These are phyloP conservation scores for Coelastrella sp. DNA, from an alignment of 139 green algal species.

Conservation along the genomic window DNA sequence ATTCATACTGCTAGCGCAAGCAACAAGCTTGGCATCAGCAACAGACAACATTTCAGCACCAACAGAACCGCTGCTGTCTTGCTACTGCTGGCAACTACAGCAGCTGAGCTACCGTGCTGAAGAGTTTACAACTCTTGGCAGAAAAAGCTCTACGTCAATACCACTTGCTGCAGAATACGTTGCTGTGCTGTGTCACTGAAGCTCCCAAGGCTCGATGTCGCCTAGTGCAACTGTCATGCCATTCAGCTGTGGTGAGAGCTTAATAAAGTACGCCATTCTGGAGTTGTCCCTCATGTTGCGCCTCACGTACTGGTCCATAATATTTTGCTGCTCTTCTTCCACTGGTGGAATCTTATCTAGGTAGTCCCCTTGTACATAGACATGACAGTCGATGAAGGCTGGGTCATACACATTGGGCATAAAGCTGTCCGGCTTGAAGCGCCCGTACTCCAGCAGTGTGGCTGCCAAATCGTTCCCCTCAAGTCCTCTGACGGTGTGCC, in stretches of 20 bases:
- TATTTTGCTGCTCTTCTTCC: neutral
- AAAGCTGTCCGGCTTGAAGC: constrained; percentile 29
- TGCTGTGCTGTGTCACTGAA: constrained; percentile 11
- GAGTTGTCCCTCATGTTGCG: constrained; percentile 36
- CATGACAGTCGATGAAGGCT: constrained; percentile 45
- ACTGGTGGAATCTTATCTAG: constrained; percentile 35
- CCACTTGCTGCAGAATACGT: too few species aligned
- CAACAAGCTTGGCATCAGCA: too few species aligned
- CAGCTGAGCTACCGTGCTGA: too few species aligned
- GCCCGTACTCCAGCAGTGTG: constrained; percentile 47
- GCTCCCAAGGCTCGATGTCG: constrained; percentile 48
- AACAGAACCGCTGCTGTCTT: too few species aligned
- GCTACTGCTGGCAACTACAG: too few species aligned
- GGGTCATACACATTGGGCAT: constrained; percentile 45
- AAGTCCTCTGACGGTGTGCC: constrained; percentile 59
- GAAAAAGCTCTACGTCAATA: too few species aligned
- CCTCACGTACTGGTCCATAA: constrained; percentile 37
- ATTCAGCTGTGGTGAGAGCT: constrained; percentile 49
- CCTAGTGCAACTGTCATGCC: constrained; percentile 53
- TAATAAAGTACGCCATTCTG: constrained; percentile 50
- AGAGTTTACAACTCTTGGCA: too few species aligned
- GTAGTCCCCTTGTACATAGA: constrained; percentile 50
- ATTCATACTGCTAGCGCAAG: too few species aligned
- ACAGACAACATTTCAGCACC: too few species aligned
- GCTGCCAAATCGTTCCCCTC: constrained; percentile 54